Percentiles rank a stretch among this genome's conserved stretches.
These are phyloP conservation scores for Termitomyces sp. DNA, from an alignment of 1,284 basidiomycete genomes.

Conservation along the genomic window DNA sequence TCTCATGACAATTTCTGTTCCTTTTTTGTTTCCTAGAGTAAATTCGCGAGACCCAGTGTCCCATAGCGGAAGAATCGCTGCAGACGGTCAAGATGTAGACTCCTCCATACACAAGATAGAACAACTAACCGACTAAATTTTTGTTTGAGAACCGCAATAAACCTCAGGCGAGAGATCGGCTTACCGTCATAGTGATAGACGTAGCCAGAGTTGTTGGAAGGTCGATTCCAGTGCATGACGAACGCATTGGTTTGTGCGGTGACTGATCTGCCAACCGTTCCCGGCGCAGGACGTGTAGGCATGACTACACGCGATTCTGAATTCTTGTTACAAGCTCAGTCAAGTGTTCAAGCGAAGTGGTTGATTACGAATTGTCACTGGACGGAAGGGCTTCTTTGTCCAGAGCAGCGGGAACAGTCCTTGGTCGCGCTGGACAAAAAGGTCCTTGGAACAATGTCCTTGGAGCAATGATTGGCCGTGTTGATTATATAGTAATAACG, in stretches of 20 bases:
- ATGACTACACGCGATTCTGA: not conserved
- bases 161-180: slow-evolving; percentile 1
- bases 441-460: not conserved
- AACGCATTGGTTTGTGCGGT: slow-evolving; percentile 22
- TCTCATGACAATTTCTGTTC: slow-evolving; percentile 26
- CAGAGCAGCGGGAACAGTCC: slow-evolving; percentile 6
- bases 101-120: not conserved
- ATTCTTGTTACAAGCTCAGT: not conserved
- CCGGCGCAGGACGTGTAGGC: slow-evolving; percentile 4
- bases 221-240: slow-evolving; percentile 16
- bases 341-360: not conserved
- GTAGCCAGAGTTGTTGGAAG: slow-evolving; percentile 7
- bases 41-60: slow-evolving; percentile 12
- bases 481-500: not conserved
- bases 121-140: slow-evolving; percentile 16
- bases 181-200: slow-evolving; percentile 27
- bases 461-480: not conserved
- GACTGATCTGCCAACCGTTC: slow-evolving; percentile 11
- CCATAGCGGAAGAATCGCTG: slow-evolving; percentile 16
- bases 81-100: not conserved
- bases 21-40: slow-evolving; percentile 21
- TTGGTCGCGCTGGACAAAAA: slow-evolving; percentile 7
- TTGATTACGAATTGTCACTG: not conserved
- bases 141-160: not conserved
- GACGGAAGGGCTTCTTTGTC: slow-evolving; percentile 2